Conservation (phyloP, 2,329 filamentous ascomycete genomes). For the Cryphonectria radicalis region DNA sequence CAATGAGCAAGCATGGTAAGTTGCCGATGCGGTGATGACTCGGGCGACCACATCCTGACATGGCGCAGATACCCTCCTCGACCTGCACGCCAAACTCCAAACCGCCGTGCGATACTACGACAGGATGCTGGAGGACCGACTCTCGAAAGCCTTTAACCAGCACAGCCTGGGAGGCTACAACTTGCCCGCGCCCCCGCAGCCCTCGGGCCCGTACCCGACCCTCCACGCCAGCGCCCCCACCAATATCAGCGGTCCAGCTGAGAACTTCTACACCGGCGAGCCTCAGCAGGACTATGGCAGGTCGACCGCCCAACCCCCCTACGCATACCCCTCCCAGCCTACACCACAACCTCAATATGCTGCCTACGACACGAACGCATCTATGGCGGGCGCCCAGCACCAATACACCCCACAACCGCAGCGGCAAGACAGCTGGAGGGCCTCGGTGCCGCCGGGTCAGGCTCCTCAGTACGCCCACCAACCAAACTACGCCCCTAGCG, state of each 20-base stretch:
- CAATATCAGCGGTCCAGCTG: constrained; percentile 58
- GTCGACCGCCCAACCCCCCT: constrained; percentile 57
- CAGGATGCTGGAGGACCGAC: constrained; percentile 92
- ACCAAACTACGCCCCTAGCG: constrained; percentile 39
- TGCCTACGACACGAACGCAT: constrained; percentile 48
- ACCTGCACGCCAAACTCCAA: constrained; percentile 92
- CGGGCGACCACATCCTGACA: constrained; percentile 46
- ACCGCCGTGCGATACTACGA: constrained; percentile 98
- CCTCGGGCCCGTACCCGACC: constrained; percentile 71
- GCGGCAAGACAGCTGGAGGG: constrained; percentile 57
- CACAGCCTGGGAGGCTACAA: constrained; percentile 71
- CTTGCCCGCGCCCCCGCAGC: constrained; percentile 55
- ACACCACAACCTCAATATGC: constrained; percentile 49
- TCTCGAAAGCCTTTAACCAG: constrained; percentile 90
- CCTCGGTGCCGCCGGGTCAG: constrained; percentile 44
- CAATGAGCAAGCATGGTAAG: constrained; percentile 98
- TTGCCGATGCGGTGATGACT: constrained; percentile 23
- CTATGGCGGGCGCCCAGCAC: constrained; percentile 45
- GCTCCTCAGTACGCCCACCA: constrained; percentile 43
- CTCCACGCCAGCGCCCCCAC: constrained; percentile 60
- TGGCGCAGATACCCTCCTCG: constrained; percentile 78
- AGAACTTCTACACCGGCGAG: constrained; percentile 82
- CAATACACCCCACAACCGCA: constrained; percentile 51
- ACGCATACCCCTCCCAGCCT: constrained; percentile 53
- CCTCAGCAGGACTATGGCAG: constrained; percentile 51